Base-by-base conservation (phyloP, 306 rosid species). In the Lithocarpus polystachyus region DNA sequence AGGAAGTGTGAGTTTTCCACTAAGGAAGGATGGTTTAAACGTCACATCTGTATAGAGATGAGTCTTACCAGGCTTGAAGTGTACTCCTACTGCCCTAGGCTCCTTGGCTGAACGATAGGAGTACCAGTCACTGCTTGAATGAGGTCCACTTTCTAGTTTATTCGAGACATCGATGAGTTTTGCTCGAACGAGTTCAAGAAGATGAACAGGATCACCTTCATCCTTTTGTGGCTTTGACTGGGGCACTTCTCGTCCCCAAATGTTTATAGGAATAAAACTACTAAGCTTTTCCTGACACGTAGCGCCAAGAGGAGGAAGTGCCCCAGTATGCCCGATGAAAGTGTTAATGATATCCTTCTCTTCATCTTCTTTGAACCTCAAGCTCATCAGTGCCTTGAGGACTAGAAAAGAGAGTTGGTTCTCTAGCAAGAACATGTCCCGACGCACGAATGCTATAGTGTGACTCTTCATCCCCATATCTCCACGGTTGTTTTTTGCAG, bases 401-500 rank as follows among this genome's bases (percentile, higher is more conserved):
- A 79, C 73, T 60, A 3, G 3, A 29, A 45, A 72, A 10, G 82
- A 73, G 54, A 79, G 48, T 72, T 79, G 78, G 14, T 79, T 72
- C 28, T 61, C 74, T 9, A 79, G 33, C 67, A 79, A 22, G 31
- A 72, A 35, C 73, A 79, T 6, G 43, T 79, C 82, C 29, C 37
- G 78, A 13, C 3, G 2, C 23, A 18, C 71, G 2, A 68, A 81
- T 5, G 68, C 55, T 5, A 48, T 55, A 18, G 20, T 61, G 24
- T 61, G 54, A 10, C 7, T 57, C 5, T 69, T 75, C 26, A 81
- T 75, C 20, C 52, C 7, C 6, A 75, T 1, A 13, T 48, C 1
- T 23, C 14, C 5, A 0, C 11, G 37, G 0, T 60, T 0, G 0
- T 3, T 0, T 4, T 35, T 4, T 0, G 26, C 45, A 26, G 0